phyloP scores from a whole-genome alignment of 2,329 filamentous ascomycete genomes.

The Fusarium luffae region DNA sequence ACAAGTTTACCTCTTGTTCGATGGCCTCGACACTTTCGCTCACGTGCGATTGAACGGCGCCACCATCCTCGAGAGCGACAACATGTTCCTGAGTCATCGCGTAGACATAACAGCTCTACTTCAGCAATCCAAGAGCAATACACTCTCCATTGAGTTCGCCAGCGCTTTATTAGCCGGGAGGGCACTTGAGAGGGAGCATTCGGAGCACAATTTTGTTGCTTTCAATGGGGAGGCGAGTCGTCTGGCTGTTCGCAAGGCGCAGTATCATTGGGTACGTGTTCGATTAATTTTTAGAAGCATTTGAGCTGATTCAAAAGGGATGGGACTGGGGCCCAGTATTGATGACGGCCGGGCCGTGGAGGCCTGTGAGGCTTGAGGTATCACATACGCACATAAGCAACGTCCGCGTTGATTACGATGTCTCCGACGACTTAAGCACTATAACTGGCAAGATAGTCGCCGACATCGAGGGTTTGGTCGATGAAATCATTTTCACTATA shows the following conservation, averaged over 20 bases:
- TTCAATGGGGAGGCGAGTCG: conserved; percentile 50
- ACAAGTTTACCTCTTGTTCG: not conserved
- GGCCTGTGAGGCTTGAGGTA: conserved; percentile 70
- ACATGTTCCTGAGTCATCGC: conserved; percentile 13
- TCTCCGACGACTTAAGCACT: not conserved
- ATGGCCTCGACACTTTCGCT: conserved; percentile 14
- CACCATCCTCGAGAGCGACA: not conserved
- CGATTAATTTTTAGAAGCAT: not conserved
- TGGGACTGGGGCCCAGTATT: conserved; percentile 78
- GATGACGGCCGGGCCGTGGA: conserved; percentile 74
- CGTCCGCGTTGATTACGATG: conserved; percentile 54
- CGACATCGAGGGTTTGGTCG: not conserved
- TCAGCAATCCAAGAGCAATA: not conserved
- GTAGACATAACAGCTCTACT: not conserved
- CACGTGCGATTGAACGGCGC: not conserved
- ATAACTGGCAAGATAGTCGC: not conserved
- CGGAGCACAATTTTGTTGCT: conserved; percentile 2
- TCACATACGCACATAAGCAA: conserved; percentile 68
- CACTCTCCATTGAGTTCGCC: not conserved
- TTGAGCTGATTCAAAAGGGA: conserved; percentile 48
- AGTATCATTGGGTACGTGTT: conserved; percentile 67
- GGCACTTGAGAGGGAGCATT: not conserved
- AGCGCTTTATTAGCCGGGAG: conserved; percentile 4
- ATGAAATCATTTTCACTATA: not conserved
- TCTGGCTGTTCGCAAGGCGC: conserved; percentile 65